Evolutionary conservation across 139 green algal genomes (phyloP), one percentile per base, ranked within the genome.

Genomic region (Nannochloris sp.): DNA sequence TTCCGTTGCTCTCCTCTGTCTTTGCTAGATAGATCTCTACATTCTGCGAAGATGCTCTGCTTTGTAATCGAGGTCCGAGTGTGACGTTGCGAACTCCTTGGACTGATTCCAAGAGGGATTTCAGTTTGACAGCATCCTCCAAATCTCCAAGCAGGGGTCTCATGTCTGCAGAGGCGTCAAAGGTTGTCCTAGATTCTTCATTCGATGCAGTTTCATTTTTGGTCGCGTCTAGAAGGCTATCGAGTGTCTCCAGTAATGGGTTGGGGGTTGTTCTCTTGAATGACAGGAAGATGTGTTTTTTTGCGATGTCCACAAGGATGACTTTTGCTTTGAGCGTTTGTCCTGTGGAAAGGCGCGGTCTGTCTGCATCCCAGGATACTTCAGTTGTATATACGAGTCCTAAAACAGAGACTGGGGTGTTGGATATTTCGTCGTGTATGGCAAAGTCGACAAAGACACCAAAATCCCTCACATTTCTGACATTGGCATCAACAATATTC

Each of bases 371-470:
- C 69, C 69, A 76, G 11, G 64, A 69, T 26, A 76, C 12, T 62
- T 76, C 66, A 17, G 10, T 62, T 26, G 31, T 25, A 49, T 76
- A 67, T 30, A 76, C 56, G 45, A 76, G 55, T 10, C 66, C 69
- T 30, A 76, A n/a, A 50, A 75, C 14, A 25, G n/a, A 50, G 50
- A 29, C 3, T 49, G 62, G 37, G 1, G 26, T 37, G n/a, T 40
- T 40, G 33, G 6, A 50, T 11, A 55, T 5, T 0, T 56, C 11
- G 16, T 56, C 33, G 9, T 56, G 14, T 14, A 69, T 30, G 11
- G 28, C 16, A 33, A 77, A 77, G 8, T 70, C 70, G 17, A 75
- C 58, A 59, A 77, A 77, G 31, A 56, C 44, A 56, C 70, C 70
- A 69, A 77, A 76, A 5, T 33, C 40, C 65, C 59, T 72, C 6